A percentile compares a stretch with the other conserved stretches of the same genome.
These are phyloP conservation scores for Colletotrichum navitas DNA, from an alignment of 2,329 filamentous ascomycete genomes.

Conservation along the genomic window DNA sequence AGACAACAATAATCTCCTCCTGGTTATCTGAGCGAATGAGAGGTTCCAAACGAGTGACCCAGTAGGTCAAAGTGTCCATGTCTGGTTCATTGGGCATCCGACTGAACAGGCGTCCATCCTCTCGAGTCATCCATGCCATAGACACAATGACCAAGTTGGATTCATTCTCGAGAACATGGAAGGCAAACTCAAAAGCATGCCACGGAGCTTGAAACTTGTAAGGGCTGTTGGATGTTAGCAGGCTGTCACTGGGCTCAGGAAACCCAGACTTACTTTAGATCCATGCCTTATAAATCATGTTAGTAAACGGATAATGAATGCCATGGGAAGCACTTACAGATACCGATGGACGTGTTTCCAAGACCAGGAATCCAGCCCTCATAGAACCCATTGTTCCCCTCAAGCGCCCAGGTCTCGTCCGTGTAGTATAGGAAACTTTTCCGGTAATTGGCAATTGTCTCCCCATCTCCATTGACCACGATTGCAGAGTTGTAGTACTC, in stretches of 20 bases:
- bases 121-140: slow-evolving; percentile 83
- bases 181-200: slow-evolving; percentile 59
- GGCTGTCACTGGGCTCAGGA: too few relatives aligned
- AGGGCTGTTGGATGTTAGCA: slow-evolving; percentile 44
- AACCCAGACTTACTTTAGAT: slow-evolving; percentile 65
- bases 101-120: slow-evolving; percentile 60
- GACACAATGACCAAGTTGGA: slow-evolving; percentile 76
- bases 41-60: slow-evolving; percentile 79
- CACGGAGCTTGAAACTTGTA: slow-evolving; percentile 57
- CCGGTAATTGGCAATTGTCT: slow-evolving; percentile 71
- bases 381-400: slow-evolving; percentile 63
- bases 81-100: slow-evolving; percentile 71
- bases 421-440: slow-evolving; percentile 70
- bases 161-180: slow-evolving; percentile 66
- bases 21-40: slow-evolving; percentile 63
- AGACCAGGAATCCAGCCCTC: slow-evolving; percentile 56
- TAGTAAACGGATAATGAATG: too few relatives aligned
- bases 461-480: slow-evolving; percentile 68
- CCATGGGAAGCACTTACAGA: slow-evolving; percentile 54
- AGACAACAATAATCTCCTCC: slow-evolving; percentile 72
- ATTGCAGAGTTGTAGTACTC: slow-evolving; percentile 69
- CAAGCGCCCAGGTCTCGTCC: slow-evolving; percentile 70
- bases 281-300: slow-evolving; percentile 56
- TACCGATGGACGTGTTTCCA: slow-evolving; percentile 64
- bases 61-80: slow-evolving; percentile 80